These are phyloP conservation scores for Phaeosphaeriaceae sp. DNA, from an alignment of 2,329 filamentous ascomycete genomes.

Conservation along the genomic window DNA sequence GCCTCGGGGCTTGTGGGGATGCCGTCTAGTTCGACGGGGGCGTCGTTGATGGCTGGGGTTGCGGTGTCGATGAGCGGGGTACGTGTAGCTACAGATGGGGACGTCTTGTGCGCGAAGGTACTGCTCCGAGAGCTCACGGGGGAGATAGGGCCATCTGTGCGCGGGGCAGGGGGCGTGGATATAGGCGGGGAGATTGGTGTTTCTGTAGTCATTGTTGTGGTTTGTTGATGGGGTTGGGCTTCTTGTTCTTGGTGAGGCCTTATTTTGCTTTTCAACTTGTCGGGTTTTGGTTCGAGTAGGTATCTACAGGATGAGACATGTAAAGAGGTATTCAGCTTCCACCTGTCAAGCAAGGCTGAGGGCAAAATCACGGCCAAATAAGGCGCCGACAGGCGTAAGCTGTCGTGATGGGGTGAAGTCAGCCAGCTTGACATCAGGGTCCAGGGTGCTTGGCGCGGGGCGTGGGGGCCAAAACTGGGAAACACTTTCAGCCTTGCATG, in stretches of 20 bases:
- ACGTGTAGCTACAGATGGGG: conserved; percentile 25
- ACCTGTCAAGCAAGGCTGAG: conserved; percentile 3
- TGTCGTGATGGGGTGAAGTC: conserved; percentile 21
- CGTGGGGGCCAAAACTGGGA: conserved; percentile 1
- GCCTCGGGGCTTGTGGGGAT: conserved; percentile 31
- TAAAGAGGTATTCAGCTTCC: neutral
- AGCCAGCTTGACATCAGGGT: conserved; percentile 11
- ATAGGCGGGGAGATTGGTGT: conserved; percentile 24
- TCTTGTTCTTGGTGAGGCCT: neutral
- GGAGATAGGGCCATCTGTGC: conserved; percentile 22
- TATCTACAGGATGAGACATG: neutral
- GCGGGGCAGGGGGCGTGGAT: conserved; percentile 5
- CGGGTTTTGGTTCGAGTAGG: neutral
- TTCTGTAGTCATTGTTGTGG: conserved; percentile 10
- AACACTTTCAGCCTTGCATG: conserved; percentile 7
- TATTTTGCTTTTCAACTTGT: neutral
- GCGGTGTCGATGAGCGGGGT: conserved; percentile 47
- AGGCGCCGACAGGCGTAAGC: conserved; percentile 21
- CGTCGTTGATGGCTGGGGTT: conserved; percentile 51
- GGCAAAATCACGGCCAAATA: conserved; percentile 13
- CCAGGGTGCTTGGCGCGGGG: conserved; percentile 25
- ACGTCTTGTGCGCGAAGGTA: conserved; percentile 39
- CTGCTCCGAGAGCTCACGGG: conserved; percentile 24
- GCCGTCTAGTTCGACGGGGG: conserved; percentile 54
- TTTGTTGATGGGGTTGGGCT: neutral